Conservation (phyloP, 352 stramenopile genomes). For the Phytophthora hybrid region DNA sequence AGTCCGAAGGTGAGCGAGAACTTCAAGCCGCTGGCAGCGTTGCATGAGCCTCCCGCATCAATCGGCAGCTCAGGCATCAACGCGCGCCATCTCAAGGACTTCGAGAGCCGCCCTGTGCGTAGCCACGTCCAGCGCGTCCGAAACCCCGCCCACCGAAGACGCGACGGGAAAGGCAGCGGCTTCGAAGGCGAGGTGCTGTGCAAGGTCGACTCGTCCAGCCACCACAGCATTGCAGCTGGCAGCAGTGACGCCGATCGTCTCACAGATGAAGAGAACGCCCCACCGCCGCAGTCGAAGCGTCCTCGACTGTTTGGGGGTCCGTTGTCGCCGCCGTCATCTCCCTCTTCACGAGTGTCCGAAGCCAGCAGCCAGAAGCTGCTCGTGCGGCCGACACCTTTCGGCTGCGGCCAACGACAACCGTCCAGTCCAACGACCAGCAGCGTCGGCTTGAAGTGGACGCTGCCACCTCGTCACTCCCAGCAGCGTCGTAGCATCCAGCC, state of each 20-base stretch:
- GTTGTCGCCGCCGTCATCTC: slow-evolving; percentile 25
- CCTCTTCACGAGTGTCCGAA: slow-evolving; percentile 29
- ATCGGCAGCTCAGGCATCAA: slow-evolving; percentile 17
- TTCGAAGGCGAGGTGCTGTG: slow-evolving; percentile 78
- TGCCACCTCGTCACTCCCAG: slow-evolving; percentile 31
- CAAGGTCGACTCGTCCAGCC: slow-evolving; percentile 46
- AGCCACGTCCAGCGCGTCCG: slow-evolving; percentile 56
- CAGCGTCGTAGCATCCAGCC: slow-evolving; percentile 14
- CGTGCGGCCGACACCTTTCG: slow-evolving; percentile 41
- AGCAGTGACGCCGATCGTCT: slow-evolving; percentile 15
- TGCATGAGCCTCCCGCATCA: slow-evolving; percentile 17
- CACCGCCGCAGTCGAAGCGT: slow-evolving; percentile 29
- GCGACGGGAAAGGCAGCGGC: slow-evolving; percentile 65
- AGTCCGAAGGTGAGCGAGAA: slow-evolving; percentile 87
- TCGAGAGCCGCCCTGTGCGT: slow-evolving; percentile 53
- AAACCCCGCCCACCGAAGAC: slow-evolving; percentile 59
- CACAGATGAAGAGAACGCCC: slow-evolving; percentile 35
- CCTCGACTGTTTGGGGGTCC: slow-evolving; percentile 22
- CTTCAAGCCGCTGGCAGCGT: slow-evolving; percentile 57
- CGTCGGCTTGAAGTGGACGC: slow-evolving; percentile 19
- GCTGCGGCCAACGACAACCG: slow-evolving; percentile 17
- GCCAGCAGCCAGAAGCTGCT: slow-evolving; percentile 31
- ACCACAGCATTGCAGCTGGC: slow-evolving; percentile 2
- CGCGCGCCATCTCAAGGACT: slow-evolving; percentile 49
- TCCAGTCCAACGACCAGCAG: slow-evolving; percentile 2